Evolutionary conservation across 768 basidiomycete genomes (phyloP).

Genomic region (Russula olivacea): DNA sequence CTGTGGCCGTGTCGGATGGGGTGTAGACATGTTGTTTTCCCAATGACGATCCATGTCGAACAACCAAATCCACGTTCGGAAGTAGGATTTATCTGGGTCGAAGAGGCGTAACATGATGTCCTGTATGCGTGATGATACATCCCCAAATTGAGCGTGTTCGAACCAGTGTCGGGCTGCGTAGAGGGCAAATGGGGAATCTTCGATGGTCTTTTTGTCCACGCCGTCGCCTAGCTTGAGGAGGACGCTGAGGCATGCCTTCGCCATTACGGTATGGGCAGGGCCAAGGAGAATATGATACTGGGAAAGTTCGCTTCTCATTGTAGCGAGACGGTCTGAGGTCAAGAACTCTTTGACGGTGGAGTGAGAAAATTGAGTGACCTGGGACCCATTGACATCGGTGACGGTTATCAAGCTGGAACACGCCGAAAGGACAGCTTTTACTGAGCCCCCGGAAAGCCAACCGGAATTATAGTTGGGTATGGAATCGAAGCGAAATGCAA

Average conservation of each 20-base stretch:
- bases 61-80: conserved; percentile 5
- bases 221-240: background rate
- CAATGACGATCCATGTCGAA: conserved; percentile 1
- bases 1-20: background rate
- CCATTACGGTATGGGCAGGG: background rate
- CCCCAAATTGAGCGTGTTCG: background rate
- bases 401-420: conserved; percentile 1
- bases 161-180: conserved; percentile 12
- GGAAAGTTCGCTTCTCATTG: background rate
- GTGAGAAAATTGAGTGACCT: conserved; percentile 5
- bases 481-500: conserved; percentile 1
- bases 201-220: background rate
- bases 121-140: background rate
- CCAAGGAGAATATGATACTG: background rate
- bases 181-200: background rate
- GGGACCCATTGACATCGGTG: background rate
- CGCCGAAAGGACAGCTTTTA: background rate
- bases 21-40: background rate
- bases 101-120: background rate
- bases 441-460: background rate
- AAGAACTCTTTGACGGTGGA: conserved; percentile 13
- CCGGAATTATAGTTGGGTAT: background rate
- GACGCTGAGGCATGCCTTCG: background rate
- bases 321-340: conserved; percentile 1
- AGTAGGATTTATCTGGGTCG: background rate